Evolutionary conservation across 2,329 filamentous ascomycete species (phyloP), one percentile per base, ranked within the genome.

Genomic region (Nemania abortiva): DNA sequence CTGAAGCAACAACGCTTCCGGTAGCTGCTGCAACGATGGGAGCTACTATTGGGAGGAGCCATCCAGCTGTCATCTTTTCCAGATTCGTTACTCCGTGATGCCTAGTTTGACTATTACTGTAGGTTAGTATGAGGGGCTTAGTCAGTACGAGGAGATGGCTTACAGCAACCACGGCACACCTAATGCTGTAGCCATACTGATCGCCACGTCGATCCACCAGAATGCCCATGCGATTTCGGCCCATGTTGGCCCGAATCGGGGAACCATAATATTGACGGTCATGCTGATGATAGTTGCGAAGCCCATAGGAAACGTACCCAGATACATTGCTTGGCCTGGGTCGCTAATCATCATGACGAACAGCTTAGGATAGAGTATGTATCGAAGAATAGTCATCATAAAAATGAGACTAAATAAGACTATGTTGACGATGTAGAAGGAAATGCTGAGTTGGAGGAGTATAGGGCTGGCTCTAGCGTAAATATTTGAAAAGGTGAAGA

Each of bases 241-340:
- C 84, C 88, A 87, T 15, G 82, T 18, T 6, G 73, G 1, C 88
- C 89, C 90, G 88, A 92, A n/a, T 85, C 45, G 86, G 7, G 86
- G 82, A 76, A 89, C 91, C 39, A 88, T 82, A 37, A 88, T 83
- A 18, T 69, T 69, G 13, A 89, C 83, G 77, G 89, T 87, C 85
- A 90, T 89, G 70, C 90, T 89, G 69, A 92, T 86, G 52, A 92
- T 88, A 1, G 90, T 92, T 0, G 89, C 87, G 66, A 92, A 85
- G 0, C 85, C 90, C 88, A 92, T 92, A 0, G 90, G 90, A 37
- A 91, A 85, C 0, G 89, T 90, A 0, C 88, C 91, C 3, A 93
- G 80, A 72, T 93, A 93, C 62, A 93, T 82, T 1, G 88, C 90
- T 74, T 93, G 89, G 1, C 85, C 86, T 0, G 89, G 90, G 75